These are phyloP conservation scores for Dictyostelium purpureum DNA, from an alignment of 78 protist species.

Conservation along the genomic window DNA sequence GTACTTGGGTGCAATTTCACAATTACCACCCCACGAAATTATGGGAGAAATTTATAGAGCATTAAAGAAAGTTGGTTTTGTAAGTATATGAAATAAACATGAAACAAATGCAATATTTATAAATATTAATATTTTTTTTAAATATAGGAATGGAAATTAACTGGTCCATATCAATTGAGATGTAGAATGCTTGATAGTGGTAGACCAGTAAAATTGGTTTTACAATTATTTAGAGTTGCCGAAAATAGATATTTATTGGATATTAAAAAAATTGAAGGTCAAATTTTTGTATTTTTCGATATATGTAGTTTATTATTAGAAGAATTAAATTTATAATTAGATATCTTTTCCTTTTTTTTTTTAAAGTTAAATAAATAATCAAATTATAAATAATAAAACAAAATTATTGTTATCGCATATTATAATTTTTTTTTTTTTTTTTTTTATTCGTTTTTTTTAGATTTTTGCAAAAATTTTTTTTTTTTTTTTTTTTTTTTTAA, in stretches of 20 bases:
- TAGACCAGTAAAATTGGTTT: conserved; percentile 58
- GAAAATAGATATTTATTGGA: conserved; percentile 80
- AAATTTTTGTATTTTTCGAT: conserved; percentile 77
- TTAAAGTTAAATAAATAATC: not conserved
- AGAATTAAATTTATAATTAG: conserved; percentile 63
- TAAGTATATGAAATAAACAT: too few relatives aligned
- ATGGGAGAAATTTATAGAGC: conserved; percentile 75
- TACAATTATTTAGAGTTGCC: conserved; percentile 74
- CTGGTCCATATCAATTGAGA: conserved; percentile 82
- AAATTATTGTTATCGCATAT: not conserved
- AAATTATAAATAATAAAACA: not conserved
- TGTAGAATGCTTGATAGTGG: conserved; percentile 57
- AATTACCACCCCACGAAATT: conserved; percentile 76
- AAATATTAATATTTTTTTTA: not conserved
- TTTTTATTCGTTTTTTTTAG: not conserved
- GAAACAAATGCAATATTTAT: too few relatives aligned
- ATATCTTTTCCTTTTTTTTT: not conserved
- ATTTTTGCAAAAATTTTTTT: not conserved
- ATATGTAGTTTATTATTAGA: conserved; percentile 47
- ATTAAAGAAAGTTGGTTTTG: conserved; percentile 73
- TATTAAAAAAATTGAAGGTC: conserved; percentile 79
- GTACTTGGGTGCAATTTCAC: conserved; percentile 74
- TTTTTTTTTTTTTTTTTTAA: not conserved
- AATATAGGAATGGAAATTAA: conserved; percentile 76
- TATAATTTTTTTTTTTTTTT: not conserved